These are phyloP conservation scores for Wallacemonas sp. DNA, from an alignment of 208 protist species.

Conservation along the genomic window DNA sequence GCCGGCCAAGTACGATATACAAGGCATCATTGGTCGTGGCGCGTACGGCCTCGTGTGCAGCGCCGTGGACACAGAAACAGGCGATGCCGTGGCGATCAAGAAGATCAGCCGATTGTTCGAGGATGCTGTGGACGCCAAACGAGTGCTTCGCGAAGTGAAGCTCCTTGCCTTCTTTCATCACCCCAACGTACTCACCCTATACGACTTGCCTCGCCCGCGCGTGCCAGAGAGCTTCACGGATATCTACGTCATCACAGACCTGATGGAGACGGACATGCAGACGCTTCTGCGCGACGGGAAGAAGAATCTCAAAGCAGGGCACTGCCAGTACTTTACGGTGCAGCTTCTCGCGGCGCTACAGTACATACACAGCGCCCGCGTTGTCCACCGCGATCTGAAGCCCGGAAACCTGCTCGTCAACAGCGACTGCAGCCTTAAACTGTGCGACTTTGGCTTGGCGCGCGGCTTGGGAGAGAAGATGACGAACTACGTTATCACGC, in stretches of 20 bases:
- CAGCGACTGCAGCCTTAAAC: conserved; percentile 88
- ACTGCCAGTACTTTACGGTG: conserved; percentile 96
- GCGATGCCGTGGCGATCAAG: conserved; percentile 96
- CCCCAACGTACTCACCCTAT: conserved; percentile 81
- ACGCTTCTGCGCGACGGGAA: conserved; percentile 60
- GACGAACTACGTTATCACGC: conserved; percentile 96
- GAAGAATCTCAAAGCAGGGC: conserved; percentile 42
- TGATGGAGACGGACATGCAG: conserved; percentile 93
- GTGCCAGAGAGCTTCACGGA: conserved; percentile 52
- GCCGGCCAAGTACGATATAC: conserved; percentile 67
- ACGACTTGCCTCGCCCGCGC: conserved; percentile 64
- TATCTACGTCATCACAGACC: conserved; percentile 87
- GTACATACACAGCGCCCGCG: conserved; percentile 94
- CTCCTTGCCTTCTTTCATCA: conserved; percentile 67
- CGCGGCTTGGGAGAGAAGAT: conserved; percentile 69
- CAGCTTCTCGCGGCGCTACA: conserved; percentile 94
- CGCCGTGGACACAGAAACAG: conserved; percentile 57
- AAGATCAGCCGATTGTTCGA: conserved; percentile 96
- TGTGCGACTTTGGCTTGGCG: conserved; percentile 94
- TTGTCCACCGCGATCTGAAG: conserved; percentile 96
- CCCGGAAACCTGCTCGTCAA: conserved; percentile 94
- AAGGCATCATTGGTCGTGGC: conserved; percentile 79
- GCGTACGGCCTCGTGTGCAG: conserved; percentile 90
- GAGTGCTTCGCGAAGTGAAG: conserved; percentile 81
- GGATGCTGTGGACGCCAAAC: conserved; percentile 91